Evolutionary conservation across 2,329 filamentous ascomycete species (phyloP).

Genomic region (Fusarium liriodendri): DNA sequence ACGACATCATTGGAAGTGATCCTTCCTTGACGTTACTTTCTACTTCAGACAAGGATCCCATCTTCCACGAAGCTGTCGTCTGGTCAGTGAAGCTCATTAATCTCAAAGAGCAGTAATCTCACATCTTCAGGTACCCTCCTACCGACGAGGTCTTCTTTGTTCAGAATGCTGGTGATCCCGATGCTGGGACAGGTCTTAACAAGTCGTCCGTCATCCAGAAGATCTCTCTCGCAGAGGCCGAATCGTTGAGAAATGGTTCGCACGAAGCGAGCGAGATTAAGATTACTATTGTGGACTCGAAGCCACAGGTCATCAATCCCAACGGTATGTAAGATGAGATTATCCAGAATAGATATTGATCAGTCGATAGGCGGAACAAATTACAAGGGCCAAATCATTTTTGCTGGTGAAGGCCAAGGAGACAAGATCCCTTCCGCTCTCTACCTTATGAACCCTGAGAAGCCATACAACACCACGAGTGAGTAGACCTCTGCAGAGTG

Average conservation of each 20-base stretch:
- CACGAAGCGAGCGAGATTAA: conserved; percentile 49
- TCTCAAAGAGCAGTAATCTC: too few relatives aligned
- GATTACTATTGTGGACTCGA: conserved; percentile 54
- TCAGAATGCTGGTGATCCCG: conserved; percentile 60
- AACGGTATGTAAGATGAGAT: conserved; percentile 53
- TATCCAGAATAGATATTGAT: neutral
- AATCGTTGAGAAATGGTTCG: conserved; percentile 36
- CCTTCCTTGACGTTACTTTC: conserved; percentile 63
- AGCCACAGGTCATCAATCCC: conserved; percentile 60
- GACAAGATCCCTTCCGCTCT: conserved; percentile 43
- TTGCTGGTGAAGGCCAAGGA: conserved; percentile 63
- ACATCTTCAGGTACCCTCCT: conserved; percentile 46
- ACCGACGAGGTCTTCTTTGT: conserved; percentile 67
- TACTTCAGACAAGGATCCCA: conserved; percentile 54
- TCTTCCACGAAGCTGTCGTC: conserved; percentile 68
- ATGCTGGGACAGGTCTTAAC: conserved; percentile 61
- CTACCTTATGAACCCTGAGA: conserved; percentile 43
- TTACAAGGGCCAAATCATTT: conserved; percentile 61
- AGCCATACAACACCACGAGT: conserved; percentile 64
- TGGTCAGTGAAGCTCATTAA: conserved; percentile 48
- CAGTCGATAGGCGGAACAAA: conserved; percentile 58
- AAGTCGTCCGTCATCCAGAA: conserved; percentile 64
- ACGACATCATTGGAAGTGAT: conserved; percentile 59
- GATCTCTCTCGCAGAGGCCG: conserved; percentile 58
- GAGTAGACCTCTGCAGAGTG: conserved; percentile 11